Evolutionary conservation across 2,329 filamentous ascomycete species (phyloP), one percentile per base, ranked within the genome.

Genomic region (Fusarium setosum): DNA sequence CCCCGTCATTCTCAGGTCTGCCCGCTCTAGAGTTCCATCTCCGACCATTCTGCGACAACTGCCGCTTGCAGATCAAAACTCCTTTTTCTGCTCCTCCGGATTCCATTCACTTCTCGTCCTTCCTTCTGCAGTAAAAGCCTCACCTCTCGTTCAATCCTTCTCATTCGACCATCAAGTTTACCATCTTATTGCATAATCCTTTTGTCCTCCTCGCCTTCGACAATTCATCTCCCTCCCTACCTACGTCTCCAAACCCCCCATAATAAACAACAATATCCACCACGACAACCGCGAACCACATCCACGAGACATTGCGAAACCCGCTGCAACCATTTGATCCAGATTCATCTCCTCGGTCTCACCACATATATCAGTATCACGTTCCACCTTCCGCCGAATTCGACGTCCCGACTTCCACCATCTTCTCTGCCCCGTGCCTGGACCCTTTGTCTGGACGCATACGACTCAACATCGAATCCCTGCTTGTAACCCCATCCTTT

Each of bases 401-500:
- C 26, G 38, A 41, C 52, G 20, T 31, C 40, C 56, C 48, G 44
- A 55, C 65, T 62, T 49, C 21, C 45, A 65, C 51, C 18, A 55
- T 42, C 37, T 61, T 63, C 42, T 56, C 34, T 41, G 12, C 44
- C 55, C 55, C 51, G 54, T 57, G 61, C 58, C 58, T 59, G 52
- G 51, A 59, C 54, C 57, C 55, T 59, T 41, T 42, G 55, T 50
- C 32, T 58, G 21, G 38, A 48, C 52, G 26, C 40, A 55, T 50
- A 50, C 52, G 48, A 53, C 61, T 64, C 53, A 54, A 59, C 64
- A 60, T 62, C 31, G 53, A 38, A 70, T 55, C 69, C 69, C 69
- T 71, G 69, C 55, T 61, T 57, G 53, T 56, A 61, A 63, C 56
- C 63, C 59, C 64, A 67, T 66, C 56, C 51, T 49, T 51, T 65